phyloP scores from a whole-genome alignment of 805 yeast species.

The Candida ponderosae region DNA sequence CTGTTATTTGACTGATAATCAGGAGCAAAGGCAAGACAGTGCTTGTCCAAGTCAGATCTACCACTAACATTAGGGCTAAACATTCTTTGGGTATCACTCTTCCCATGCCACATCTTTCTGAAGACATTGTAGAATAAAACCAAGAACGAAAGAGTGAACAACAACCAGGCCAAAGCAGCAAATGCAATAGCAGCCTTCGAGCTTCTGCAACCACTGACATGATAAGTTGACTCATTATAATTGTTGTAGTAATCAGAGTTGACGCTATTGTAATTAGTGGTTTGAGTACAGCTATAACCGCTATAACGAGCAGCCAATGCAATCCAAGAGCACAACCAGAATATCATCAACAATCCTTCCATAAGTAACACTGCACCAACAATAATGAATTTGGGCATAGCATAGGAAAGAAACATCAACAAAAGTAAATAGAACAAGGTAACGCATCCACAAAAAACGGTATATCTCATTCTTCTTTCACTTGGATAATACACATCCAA shows the following conservation, averaged over 20 bases:
- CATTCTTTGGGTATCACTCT: too few relatives aligned
- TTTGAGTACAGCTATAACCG: conserved; percentile 18
- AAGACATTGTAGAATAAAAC: conserved; percentile 22
- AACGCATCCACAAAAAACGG: conserved; percentile 22
- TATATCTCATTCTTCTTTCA: conserved; percentile 23
- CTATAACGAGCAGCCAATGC: conserved; percentile 24
- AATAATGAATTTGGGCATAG: conserved; percentile 13
- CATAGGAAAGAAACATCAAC: conserved; percentile 12
- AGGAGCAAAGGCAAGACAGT: conserved; percentile 6
- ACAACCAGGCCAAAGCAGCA: conserved; percentile 20
- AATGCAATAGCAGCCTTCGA: conserved; percentile 26
- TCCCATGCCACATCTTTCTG: conserved; percentile 6
- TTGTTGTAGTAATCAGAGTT: conserved; percentile 5
- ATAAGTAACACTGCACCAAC: conserved; percentile 19
- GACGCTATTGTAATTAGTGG: neutral
- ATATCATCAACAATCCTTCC: conserved; percentile 20
- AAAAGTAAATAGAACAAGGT: conserved; percentile 21
- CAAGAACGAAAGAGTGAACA: conserved; percentile 18
- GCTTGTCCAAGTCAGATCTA: conserved; percentile 1
- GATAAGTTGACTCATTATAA: conserved; percentile 8
- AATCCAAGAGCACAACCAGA: conserved; percentile 28
- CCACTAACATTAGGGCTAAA: neutral
- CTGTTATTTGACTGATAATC: neutral
- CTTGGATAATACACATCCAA: conserved; percentile 14
- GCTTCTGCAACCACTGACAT: conserved; percentile 18